These are phyloP conservation scores for Dictyostelium citrinum DNA, from an alignment of 78 protist species.

Conservation along the genomic window DNA sequence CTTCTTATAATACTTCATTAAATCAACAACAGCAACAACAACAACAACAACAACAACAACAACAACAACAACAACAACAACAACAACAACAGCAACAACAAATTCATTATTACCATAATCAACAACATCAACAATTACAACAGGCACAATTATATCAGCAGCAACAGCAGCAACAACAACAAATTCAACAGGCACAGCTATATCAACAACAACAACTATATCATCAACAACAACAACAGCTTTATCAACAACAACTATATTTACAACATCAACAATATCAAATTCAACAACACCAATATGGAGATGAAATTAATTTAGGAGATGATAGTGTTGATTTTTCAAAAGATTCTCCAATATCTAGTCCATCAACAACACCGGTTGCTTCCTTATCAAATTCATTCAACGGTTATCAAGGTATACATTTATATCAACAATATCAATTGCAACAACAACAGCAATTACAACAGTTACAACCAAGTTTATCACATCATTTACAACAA, in stretches of 20 bases:
- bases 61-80: neutral
- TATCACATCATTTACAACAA: neutral
- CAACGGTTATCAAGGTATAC: constrained; percentile 10
- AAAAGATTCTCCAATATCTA: constrained; percentile 45
- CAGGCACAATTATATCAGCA: neutral
- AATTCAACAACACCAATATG: constrained; percentile 12
- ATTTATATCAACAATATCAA: constrained; percentile 17
- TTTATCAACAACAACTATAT: neutral
- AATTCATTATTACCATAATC: too few relatives aligned
- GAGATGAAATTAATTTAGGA: constrained; percentile 66
- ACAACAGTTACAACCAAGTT: neutral
- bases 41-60: neutral
- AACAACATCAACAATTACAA: neutral
- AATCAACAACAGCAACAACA: neutral
- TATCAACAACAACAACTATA: neutral
- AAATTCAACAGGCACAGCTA: neutral
- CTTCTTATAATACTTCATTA: neutral
- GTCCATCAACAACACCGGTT: constrained; percentile 52
- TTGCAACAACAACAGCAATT: neutral
- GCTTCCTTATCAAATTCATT: constrained; percentile 27
- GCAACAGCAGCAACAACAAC: neutral
- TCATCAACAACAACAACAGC: neutral
- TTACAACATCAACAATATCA: neutral
- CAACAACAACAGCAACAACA: neutral
- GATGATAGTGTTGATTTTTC: constrained; percentile 43